These are phyloP conservation scores for Claviceps sp. DNA, from an alignment of 2,329 filamentous ascomycete genomes.

Conservation along the genomic window DNA sequence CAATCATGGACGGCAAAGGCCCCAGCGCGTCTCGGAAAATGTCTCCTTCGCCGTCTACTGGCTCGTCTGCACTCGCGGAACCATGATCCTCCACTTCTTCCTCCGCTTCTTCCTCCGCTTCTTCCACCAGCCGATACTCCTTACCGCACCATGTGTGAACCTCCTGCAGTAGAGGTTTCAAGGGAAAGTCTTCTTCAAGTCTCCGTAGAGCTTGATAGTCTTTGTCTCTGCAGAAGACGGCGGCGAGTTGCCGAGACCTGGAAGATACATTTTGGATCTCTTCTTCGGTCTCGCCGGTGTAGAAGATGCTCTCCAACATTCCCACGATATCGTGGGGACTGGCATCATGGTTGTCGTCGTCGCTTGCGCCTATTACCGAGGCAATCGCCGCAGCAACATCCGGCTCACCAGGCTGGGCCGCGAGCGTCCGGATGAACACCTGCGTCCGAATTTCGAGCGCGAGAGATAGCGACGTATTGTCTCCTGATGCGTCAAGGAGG, in stretches of 20 bases:
- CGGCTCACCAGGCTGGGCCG: slow-evolving; percentile 1
- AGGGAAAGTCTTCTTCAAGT: slow-evolving; percentile 10
- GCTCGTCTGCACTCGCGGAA: background rate
- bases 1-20: background rate
- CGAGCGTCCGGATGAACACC: slow-evolving; percentile 17
- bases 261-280: background rate
- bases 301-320: slow-evolving; percentile 14
- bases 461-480: slow-evolving; percentile 10
- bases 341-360: background rate
- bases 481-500: slow-evolving; percentile 13
- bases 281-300: background rate
- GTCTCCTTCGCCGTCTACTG: background rate
- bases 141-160: slow-evolving; percentile 10
- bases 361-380: slow-evolving; percentile 16
- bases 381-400: slow-evolving; percentile 13
- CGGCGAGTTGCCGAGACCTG: background rate
- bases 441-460: slow-evolving; percentile 25
- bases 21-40: background rate
- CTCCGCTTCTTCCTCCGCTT: background rate
- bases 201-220: slow-evolving; percentile 4
- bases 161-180: slow-evolving; percentile 8
- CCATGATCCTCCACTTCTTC: no score
- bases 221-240: background rate
- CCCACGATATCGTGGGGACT: slow-evolving; percentile 9
- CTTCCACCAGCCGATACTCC: slow-evolving; percentile 7